Base-by-base conservation (phyloP, 2,329 filamentous ascomycete species). In the Ceratocystis huliohia region DNA sequence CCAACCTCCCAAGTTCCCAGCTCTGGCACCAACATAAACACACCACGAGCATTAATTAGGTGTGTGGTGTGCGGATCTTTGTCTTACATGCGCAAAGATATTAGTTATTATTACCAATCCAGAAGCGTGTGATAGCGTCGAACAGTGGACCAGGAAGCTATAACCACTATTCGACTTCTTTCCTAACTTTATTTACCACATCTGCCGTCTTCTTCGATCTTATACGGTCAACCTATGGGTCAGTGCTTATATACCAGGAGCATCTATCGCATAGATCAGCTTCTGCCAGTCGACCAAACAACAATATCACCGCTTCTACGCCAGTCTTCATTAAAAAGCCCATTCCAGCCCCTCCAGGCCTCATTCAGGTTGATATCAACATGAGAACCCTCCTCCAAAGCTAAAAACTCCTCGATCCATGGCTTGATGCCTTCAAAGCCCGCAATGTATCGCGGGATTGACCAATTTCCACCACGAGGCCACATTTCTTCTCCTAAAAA, bases 311-410 rank as follows among this genome's bases (percentile, higher is more conserved):
- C 84, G 1, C 76, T 73, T 66, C 84, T 78, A 65, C 84, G 76
- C 74, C 76, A 79, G 72, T 87, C 84, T 72, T 87, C 84, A 69
- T 82, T 83, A 72, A 85, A 86, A 61, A 84, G 74, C 10, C 83
- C 84, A 71, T 87, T 87, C 74, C 80, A 83, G 2, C 76, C 79
- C 48, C 76, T 75, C 84, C 84, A 87, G 6, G 79, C 81, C 69
- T 78, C 77, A 13, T 68, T 76, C 8, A 82, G 71, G 66, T 70
- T 69, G 80, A 69, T 75, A 2, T 76, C 78, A 33, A 80, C 74
- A 0, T 74, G 72, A 17, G 44, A 7, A n/a, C 71, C 73, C 1
- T 78, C 78, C 28, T 75, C 72, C 1, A 74, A 70, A 8, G 72
- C 74, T 66, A 83, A 78, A 68, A 80, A 83, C 2, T 75, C 74